Percentiles rank a stretch among this genome's conserved stretches.
These are phyloP conservation scores for Lophiotrema nucula DNA, from an alignment of 495 filamentous ascomycete genomes.

Conservation along the genomic window DNA sequence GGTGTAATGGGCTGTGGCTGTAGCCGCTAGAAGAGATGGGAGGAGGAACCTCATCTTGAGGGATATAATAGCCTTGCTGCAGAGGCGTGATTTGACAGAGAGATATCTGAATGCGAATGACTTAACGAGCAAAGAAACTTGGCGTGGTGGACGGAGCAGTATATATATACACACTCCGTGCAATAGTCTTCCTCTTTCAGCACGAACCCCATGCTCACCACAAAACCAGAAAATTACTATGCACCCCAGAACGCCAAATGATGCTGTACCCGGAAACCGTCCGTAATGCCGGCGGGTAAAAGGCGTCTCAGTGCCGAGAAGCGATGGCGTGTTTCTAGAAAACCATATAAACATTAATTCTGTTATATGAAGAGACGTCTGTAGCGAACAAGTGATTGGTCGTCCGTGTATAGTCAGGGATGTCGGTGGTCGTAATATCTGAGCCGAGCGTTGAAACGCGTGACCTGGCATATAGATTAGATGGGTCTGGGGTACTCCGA, in stretches of 20 bases:
- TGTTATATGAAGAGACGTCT: constrained; percentile 14
- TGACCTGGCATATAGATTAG: constrained; percentile 15
- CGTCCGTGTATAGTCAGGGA: not conserved
- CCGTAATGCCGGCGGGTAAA: constrained; percentile 25
- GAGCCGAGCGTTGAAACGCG: constrained; percentile 16
- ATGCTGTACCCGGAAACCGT: not conserved
- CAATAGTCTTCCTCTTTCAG: not conserved
- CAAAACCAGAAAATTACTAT: not conserved
- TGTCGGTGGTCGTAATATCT: no score
- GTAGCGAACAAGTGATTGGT: no score
- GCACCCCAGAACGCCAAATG: not conserved
- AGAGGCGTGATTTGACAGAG: no score
- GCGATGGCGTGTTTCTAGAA: not conserved
- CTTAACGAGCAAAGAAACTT: no score
- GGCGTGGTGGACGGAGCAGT: no score
- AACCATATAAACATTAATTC: constrained; percentile 4
- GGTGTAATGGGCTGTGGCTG: constrained; percentile 30
- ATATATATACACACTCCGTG: not conserved
- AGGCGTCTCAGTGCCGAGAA: not conserved
- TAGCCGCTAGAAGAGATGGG: constrained; percentile 1
- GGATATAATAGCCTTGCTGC: not conserved
- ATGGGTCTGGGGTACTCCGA: not conserved
- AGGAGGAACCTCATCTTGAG: constrained; percentile 30
- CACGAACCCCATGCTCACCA: not conserved
- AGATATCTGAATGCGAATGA: no score